These are phyloP conservation scores for Chaetomium globosum DNA, from an alignment of 2,329 filamentous ascomycete species.

Conservation along the genomic window DNA sequence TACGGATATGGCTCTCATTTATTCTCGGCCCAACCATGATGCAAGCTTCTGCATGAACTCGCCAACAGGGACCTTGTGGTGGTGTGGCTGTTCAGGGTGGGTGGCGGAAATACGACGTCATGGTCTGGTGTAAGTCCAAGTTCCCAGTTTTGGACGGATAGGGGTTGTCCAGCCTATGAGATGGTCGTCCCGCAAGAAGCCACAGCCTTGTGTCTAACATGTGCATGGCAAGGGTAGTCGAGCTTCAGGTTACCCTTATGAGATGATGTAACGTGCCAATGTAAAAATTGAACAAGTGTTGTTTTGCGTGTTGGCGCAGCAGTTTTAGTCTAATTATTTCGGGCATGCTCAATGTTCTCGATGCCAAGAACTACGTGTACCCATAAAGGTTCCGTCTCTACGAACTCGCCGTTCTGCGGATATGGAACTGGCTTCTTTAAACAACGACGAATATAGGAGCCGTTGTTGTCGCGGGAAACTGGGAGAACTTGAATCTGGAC, in stretches of 20 bases:
- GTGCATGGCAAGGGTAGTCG: not conserved
- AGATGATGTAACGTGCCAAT: not conserved
- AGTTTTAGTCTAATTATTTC: too few relatives aligned
- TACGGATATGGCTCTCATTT: not conserved
- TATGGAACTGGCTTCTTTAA: too few relatives aligned
- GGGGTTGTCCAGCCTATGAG: slow-evolving; percentile 16
- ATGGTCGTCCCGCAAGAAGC: not conserved
- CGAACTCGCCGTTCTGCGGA: too few relatives aligned
- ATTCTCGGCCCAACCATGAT: not conserved
- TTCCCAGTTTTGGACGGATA: slow-evolving; percentile 22
- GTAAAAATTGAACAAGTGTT: not conserved
- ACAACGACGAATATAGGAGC: too few relatives aligned
- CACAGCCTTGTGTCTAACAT: not conserved
- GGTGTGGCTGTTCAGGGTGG: slow-evolving; percentile 13
- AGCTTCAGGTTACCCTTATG: not conserved
- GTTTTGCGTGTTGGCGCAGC: too few relatives aligned
- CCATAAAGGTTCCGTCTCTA: too few relatives aligned
- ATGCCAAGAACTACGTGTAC: too few relatives aligned
- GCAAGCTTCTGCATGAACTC: not conserved
- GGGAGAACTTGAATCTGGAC: too few relatives aligned
- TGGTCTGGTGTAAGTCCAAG: slow-evolving; percentile 19
- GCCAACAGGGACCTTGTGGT: not conserved
- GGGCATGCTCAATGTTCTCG: too few relatives aligned
- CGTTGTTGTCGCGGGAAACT: too few relatives aligned
- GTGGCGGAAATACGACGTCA: slow-evolving; percentile 25